Percentiles rank a stretch among this genome's conserved stretches.
Evolutionary conservation across 225 moss, liverwort and hornwort genomes (phyloP).

Genomic region (Marchantia polymorpha): DNA sequence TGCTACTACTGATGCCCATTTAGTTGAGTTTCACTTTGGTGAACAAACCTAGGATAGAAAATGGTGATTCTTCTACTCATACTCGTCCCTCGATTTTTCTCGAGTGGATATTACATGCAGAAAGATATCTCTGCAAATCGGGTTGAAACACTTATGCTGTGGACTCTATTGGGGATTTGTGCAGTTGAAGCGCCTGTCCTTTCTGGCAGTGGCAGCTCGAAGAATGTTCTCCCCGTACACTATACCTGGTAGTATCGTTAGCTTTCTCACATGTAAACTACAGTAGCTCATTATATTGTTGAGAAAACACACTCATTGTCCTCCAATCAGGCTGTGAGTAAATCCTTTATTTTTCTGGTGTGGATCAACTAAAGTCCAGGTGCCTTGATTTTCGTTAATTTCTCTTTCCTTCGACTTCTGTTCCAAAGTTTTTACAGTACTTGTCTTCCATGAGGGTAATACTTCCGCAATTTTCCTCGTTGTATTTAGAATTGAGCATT

Average conservation of each 20-base stretch:
- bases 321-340: neutral
- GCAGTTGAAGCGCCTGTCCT: neutral
- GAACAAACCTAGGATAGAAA: conserved; percentile 17
- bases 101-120: conserved; percentile 7
- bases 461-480: too few species aligned
- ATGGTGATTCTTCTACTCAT: conserved; percentile 14
- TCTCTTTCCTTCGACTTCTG: too few species aligned
- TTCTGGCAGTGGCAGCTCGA: neutral
- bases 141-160: conserved; percentile 1
- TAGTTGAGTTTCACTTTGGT: neutral
- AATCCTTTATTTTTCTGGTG: neutral
- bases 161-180: neutral
- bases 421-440: too few species aligned
- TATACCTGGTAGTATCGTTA: neutral
- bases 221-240: neutral
- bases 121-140: neutral
- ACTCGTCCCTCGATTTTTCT: neutral
- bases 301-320: conserved; percentile 6
- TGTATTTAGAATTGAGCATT: too few species aligned
- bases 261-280: conserved; percentile 9
- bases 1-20: neutral
- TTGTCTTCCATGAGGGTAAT: too few species aligned
- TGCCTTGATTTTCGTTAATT: neutral
- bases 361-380: neutral
- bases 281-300: neutral